phyloP scores from a whole-genome alignment of 2,329 filamentous ascomycete genomes.

The Aspergillaceae sp. region DNA sequence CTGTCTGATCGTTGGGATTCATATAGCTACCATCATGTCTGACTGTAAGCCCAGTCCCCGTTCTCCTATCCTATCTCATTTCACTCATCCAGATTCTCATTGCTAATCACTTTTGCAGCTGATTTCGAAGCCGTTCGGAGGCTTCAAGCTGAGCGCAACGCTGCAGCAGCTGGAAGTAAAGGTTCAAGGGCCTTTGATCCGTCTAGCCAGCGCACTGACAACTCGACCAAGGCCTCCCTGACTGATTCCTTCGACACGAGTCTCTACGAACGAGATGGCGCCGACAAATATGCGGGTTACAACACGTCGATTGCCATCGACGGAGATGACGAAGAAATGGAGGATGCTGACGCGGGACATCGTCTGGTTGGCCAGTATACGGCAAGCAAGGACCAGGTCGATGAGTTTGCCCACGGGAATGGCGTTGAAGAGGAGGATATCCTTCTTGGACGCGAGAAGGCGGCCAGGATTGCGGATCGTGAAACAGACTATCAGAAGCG shows the following conservation, averaged over 20 bases:
- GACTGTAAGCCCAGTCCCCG: constrained; percentile 29
- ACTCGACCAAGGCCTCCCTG: constrained; percentile 81
- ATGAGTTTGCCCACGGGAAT: constrained; percentile 78
- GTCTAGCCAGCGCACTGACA: constrained; percentile 71
- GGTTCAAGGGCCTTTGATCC: constrained; percentile 71
- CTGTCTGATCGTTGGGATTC: constrained; percentile 16
- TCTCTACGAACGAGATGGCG: constrained; percentile 70
- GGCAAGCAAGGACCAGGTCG: constrained; percentile 80
- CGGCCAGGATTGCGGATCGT: constrained; percentile 80
- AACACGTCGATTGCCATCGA: constrained; percentile 76
- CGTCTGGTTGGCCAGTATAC: constrained; percentile 93
- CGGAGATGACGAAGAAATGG: constrained; percentile 70
- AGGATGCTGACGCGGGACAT: constrained; percentile 64
- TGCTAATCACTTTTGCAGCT: constrained; percentile 39
- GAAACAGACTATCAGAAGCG: constrained; percentile 98
- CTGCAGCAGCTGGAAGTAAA: constrained; percentile 66
- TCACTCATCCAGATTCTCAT: background rate
- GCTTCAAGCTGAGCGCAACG: constrained; percentile 89
- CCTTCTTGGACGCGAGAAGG: constrained; percentile 75
- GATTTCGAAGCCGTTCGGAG: constrained; percentile 82
- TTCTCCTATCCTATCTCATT: constrained; percentile 3
- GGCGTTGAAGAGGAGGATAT: constrained; percentile 91
- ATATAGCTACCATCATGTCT: constrained; percentile 31
- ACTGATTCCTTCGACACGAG: constrained; percentile 78
- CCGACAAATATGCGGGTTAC: constrained; percentile 81